Percentiles rank a stretch among this genome's conserved stretches.
These are phyloP conservation scores for Gymnopilus dilepis DNA, from an alignment of 768 basidiomycete species.

Conservation along the genomic window DNA sequence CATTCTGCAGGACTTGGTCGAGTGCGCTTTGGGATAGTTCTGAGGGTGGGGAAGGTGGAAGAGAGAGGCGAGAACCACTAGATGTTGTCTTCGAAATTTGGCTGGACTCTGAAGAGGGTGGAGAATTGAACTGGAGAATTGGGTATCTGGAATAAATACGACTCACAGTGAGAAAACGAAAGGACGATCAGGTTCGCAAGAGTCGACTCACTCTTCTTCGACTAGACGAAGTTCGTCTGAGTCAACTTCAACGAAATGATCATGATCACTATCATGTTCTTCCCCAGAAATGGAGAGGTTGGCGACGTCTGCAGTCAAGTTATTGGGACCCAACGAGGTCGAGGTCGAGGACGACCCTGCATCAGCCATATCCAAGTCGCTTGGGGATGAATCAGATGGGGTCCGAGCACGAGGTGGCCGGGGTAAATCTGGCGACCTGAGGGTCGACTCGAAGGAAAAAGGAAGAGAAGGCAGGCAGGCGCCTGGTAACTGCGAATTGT, in stretches of 20 bases:
- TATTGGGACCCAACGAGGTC: too few relatives aligned
- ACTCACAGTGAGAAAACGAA: neutral
- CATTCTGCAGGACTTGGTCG: neutral
- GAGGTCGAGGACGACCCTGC: too few relatives aligned
- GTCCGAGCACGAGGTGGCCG: too few relatives aligned
- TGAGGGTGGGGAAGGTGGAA: neutral
- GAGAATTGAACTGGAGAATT: neutral
- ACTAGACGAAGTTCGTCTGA: neutral
- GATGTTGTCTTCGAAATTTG: neutral
- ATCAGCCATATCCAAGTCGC: too few relatives aligned
- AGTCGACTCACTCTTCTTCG: slow-evolving; percentile 1
- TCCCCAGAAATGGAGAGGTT: neutral
- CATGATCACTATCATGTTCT: too few relatives aligned
- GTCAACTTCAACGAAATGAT: neutral
- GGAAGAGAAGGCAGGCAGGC: too few relatives aligned
- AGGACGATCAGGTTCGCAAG: too few relatives aligned
- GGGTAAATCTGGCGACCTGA: too few relatives aligned
- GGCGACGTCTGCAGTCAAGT: neutral
- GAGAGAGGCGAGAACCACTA: neutral
- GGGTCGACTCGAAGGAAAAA: too few relatives aligned
- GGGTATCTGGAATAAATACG: neutral
- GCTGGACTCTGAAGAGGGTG: neutral
- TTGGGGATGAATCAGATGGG: neutral
- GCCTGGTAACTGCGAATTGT: too few relatives aligned
- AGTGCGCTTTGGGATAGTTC: neutral